A percentile compares a stretch with the other conserved stretches of the same genome.
phyloP scores from a whole-genome alignment of 2,329 filamentous ascomycete genomes.

The Ophiostoma pallidulum region DNA sequence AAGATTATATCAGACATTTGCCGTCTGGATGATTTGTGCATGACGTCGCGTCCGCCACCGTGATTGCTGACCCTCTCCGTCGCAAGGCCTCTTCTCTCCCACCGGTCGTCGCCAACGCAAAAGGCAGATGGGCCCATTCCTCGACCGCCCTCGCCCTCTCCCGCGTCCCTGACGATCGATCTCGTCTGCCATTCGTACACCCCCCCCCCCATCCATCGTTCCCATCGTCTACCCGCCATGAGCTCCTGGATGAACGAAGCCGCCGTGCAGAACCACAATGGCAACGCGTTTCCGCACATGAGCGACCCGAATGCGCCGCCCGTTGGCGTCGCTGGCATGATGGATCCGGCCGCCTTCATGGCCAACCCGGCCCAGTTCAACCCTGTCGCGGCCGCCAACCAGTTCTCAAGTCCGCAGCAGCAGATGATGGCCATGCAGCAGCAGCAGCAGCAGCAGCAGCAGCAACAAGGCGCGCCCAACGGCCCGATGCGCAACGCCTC shows the following conservation, averaged over 20 bases:
- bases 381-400: constrained; percentile 37
- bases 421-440: constrained; percentile 57
- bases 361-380: constrained; percentile 51
- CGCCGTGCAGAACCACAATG: constrained; percentile 59
- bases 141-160: constrained; percentile 2
- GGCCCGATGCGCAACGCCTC: constrained; percentile 76
- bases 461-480: constrained; percentile 37
- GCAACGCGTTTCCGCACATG: constrained; percentile 57
- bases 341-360: constrained; percentile 58
- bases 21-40: constrained; percentile 38
- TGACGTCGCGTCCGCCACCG: constrained; percentile 26
- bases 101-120: no score
- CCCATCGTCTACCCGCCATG: constrained; percentile 37
- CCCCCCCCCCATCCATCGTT: constrained; percentile 21
- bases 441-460: constrained; percentile 24
- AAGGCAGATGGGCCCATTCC: constrained; percentile 33
- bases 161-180: constrained; percentile 1
- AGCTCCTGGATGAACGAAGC: constrained; percentile 66
- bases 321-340: constrained; percentile 44
- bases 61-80: constrained; percentile 36
- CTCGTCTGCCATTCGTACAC: neutral
- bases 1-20: constrained; percentile 25
- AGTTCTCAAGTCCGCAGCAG: constrained; percentile 49
- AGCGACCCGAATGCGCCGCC: constrained; percentile 44
- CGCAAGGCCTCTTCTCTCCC: constrained; percentile 25